These are phyloP conservation scores for Aspergillus sp. DNA, from an alignment of 2,329 filamentous ascomycete genomes.

Conservation along the genomic window DNA sequence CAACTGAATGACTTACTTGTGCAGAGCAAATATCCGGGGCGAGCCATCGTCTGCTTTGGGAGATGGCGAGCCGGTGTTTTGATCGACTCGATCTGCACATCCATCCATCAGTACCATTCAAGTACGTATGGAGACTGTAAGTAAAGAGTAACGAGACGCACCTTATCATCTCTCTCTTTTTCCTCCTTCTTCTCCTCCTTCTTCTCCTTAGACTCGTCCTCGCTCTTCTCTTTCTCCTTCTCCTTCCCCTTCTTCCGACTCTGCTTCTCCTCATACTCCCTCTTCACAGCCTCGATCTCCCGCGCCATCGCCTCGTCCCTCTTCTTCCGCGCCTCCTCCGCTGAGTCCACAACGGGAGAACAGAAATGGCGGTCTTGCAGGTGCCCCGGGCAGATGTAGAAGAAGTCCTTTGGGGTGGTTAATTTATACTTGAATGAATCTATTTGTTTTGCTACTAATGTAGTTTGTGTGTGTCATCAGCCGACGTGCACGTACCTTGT, in stretches of 20 bases:
- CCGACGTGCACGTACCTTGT: conserved; percentile 63
- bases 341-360: conserved; percentile 41
- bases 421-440: conserved; percentile 5
- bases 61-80: conserved; percentile 33
- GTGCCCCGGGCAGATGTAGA: conserved; percentile 79
- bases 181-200: conserved; percentile 40
- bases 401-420: conserved; percentile 57
- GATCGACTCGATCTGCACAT: conserved; percentile 35
- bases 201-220: conserved; percentile 40
- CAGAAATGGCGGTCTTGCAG: conserved; percentile 77
- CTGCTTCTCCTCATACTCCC: conserved; percentile 65
- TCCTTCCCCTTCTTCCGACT: conserved; percentile 58
- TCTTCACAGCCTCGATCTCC: conserved; percentile 40
- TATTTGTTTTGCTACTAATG: too few relatives aligned
- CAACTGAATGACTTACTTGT: conserved; percentile 54
- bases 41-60: conserved; percentile 52
- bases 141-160: conserved; percentile 14
- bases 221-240: conserved; percentile 39
- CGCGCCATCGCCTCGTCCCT: conserved; percentile 36
- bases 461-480: too few relatives aligned
- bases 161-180: conserved; percentile 46
- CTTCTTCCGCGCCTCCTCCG: conserved; percentile 32
- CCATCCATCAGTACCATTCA: too few relatives aligned
- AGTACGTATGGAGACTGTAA: conserved; percentile 3
- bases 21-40: conserved; percentile 72